Evolutionary conservation across 2,329 filamentous ascomycete species (phyloP).

Genomic region (Metarhizium anisopliae): DNA sequence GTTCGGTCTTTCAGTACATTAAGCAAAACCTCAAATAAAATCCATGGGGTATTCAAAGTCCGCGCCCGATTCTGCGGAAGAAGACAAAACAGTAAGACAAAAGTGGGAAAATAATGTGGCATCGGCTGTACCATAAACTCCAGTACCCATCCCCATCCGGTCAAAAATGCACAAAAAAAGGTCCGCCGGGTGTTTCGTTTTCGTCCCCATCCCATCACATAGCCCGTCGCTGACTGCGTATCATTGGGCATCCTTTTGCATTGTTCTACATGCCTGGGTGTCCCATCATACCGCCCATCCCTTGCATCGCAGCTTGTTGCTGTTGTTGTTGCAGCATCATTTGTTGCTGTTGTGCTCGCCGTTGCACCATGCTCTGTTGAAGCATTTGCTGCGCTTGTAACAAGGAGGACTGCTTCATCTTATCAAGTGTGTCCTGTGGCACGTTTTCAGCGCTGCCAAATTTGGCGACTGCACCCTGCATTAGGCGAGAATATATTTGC

Average conservation of each 20-base stretch:
- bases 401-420: slow-evolving; percentile 34
- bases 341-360: slow-evolving; percentile 22
- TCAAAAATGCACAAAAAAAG: neutral
- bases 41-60: slow-evolving; percentile 22
- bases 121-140: slow-evolving; percentile 3
- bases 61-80: slow-evolving; percentile 11
- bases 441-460: slow-evolving; percentile 35
- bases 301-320: slow-evolving; percentile 35
- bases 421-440: slow-evolving; percentile 34
- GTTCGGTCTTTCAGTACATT: slow-evolving; percentile 1
- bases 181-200: slow-evolving; percentile 3
- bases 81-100: slow-evolving; percentile 3
- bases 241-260: neutral
- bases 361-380: slow-evolving; percentile 22
- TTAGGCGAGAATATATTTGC: slow-evolving; percentile 29
- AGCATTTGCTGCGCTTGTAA: slow-evolving; percentile 28
- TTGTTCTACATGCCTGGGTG: slow-evolving; percentile 35
- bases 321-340: slow-evolving; percentile 29
- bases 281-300: slow-evolving; percentile 47
- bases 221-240: neutral
- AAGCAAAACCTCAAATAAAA: slow-evolving; percentile 14
- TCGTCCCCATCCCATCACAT: neutral
- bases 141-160: neutral
- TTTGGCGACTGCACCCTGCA: slow-evolving; percentile 23
- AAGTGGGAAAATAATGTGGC: neutral